Evolutionary conservation across 2,329 filamentous ascomycete genomes (phyloP).

Genomic region (Teratosphaeriaceae sp.): DNA sequence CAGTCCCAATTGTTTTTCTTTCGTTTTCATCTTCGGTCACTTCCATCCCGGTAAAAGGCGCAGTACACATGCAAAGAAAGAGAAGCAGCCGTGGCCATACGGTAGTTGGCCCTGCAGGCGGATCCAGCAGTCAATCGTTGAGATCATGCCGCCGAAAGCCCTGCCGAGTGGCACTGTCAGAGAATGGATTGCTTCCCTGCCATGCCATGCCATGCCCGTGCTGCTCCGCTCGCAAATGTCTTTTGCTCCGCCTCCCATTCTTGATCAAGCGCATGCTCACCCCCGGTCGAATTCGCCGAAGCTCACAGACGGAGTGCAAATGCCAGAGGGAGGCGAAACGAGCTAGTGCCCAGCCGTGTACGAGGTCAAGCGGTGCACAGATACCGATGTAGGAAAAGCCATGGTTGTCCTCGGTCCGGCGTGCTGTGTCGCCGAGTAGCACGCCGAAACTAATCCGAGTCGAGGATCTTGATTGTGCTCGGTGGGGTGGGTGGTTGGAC

Average conservation of each 20-base stretch:
- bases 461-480: too few relatives aligned
- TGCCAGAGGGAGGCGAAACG: conserved; percentile 22
- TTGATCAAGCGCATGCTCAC: background rate
- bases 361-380: conserved; percentile 18
- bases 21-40: too few relatives aligned
- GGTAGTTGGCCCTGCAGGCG: conserved; percentile 25
- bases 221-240: background rate
- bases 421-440: background rate
- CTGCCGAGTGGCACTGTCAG: conserved; percentile 36
- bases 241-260: background rate
- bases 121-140: conserved; percentile 16
- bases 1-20: too few relatives aligned
- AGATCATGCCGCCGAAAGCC: conserved; percentile 20
- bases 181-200: too few relatives aligned
- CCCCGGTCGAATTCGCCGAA: background rate
- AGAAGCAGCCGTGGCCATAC: background rate
- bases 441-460: background rate
- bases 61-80: background rate
- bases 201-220: too few relatives aligned
- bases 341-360: background rate
- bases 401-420: background rate
- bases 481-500: too few relatives aligned
- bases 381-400: conserved; percentile 22
- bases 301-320: background rate
- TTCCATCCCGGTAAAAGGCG: too few relatives aligned